A percentile compares a stretch with the other conserved stretches of the same genome.
phyloP scores from a whole-genome alignment of 225 moss, liverwort and hornwort genomes.

The Physcomitrium patens region DNA sequence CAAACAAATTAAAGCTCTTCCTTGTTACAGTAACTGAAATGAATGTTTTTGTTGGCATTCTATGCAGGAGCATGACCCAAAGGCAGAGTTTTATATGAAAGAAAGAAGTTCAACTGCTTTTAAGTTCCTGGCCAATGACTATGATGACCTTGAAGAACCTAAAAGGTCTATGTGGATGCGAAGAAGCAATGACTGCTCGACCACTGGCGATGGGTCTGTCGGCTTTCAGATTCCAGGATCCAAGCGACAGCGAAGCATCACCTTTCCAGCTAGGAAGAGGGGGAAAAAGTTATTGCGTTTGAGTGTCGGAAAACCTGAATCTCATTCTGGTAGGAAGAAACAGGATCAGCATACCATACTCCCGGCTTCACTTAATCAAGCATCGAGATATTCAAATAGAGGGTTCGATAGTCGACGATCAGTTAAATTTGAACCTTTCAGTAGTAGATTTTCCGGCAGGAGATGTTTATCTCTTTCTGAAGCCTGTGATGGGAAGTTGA shows the following conservation, averaged over 20 bases:
- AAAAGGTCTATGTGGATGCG: conserved; percentile 18
- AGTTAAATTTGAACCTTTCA: neutral
- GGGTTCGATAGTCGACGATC: neutral
- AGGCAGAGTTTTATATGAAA: conserved; percentile 1
- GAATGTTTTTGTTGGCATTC: conserved; percentile 2
- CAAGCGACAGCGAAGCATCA: conserved; percentile 39
- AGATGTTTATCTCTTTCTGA: conserved; percentile 7
- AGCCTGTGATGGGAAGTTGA: conserved; percentile 7
- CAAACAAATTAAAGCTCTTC: neutral
- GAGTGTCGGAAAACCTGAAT: conserved; percentile 36
- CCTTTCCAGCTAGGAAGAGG: conserved; percentile 38
- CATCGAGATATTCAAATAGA: neutral
- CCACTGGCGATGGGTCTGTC: conserved; percentile 17
- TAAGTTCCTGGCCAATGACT: conserved; percentile 21
- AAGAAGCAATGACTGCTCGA: conserved; percentile 28
- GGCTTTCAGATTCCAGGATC: conserved; percentile 22
- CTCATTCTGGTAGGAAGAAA: conserved; percentile 24
- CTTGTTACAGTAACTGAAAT: conserved; percentile 1
- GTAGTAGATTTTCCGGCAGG: neutral
- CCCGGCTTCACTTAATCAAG: conserved; percentile 22
- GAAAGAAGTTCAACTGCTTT: conserved; percentile 31
- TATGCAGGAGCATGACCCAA: conserved; percentile 29
- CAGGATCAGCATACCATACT: conserved; percentile 2
- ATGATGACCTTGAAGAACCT: conserved; percentile 22
- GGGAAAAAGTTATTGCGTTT: conserved; percentile 45